Percentiles rank a stretch among this genome's conserved stretches.
Conservation (phyloP, 2,329 filamentous ascomycete genomes). For the Thermothelomyces thermophilus region DNA sequence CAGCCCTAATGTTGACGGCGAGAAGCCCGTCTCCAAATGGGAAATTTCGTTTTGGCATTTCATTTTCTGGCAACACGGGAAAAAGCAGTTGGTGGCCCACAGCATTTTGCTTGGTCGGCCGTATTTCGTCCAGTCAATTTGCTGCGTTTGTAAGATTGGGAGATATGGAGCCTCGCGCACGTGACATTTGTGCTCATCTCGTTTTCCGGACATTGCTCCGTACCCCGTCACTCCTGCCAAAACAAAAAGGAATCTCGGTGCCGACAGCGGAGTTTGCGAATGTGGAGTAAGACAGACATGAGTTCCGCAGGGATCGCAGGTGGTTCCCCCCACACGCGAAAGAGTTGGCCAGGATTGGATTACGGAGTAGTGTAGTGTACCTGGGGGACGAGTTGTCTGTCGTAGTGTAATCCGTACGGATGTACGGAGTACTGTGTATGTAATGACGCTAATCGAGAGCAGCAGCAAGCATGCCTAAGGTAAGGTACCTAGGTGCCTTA, state of each 20-base stretch:
- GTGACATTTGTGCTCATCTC: slow-evolving; percentile 5
- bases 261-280: neutral
- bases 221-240: neutral
- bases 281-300: neutral
- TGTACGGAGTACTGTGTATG: no score
- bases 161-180: neutral
- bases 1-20: neutral
- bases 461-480: no score
- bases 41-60: neutral
- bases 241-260: neutral
- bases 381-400: no score
- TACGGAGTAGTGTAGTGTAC: no score
- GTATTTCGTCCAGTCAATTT: slow-evolving; percentile 19
- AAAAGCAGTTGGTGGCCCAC: neutral
- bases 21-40: neutral
- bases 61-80: neutral
- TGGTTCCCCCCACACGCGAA: no score
- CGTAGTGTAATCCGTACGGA: no score
- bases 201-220: no score
- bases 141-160: neutral
- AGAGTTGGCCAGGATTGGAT: no score
- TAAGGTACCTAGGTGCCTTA: no score
- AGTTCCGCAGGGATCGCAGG: neutral
- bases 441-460: no score
- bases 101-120: neutral